Conservation (phyloP, 2,329 filamentous ascomycete genomes). For the Nigrospora osmanthi region DNA sequence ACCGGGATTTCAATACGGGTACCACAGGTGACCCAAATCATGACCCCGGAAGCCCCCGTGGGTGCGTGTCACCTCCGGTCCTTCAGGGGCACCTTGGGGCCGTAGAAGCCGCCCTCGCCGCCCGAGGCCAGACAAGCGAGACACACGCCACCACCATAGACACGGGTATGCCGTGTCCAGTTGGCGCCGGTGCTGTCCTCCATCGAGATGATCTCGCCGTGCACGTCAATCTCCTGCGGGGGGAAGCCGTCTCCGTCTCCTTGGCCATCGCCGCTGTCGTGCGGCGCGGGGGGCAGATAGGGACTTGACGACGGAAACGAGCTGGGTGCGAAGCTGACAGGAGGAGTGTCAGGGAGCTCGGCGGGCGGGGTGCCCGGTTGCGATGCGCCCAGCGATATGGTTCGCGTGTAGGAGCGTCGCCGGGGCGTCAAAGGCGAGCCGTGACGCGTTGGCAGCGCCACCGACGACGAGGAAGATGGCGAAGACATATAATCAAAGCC, state of each 20-base stretch:
- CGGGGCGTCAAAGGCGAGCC: constrained; percentile 25
- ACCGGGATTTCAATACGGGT: no score
- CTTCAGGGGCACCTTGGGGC: constrained; percentile 43
- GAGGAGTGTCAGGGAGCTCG: constrained; percentile 10
- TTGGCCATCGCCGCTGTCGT: constrained; percentile 15
- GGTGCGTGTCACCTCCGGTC: constrained; percentile 31
- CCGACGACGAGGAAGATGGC: constrained; percentile 16
- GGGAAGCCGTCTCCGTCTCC: constrained; percentile 11
- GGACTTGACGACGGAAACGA: constrained; percentile 42
- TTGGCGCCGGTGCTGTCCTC: constrained; percentile 38
- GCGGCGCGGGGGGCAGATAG: constrained; percentile 38
- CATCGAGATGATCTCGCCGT: constrained; percentile 42
- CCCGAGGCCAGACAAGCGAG: constrained; percentile 45
- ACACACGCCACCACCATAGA: constrained; percentile 51
- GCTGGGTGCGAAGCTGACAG: constrained; percentile 32
- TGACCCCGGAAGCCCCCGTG: no score
- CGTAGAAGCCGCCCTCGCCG: constrained; percentile 42
- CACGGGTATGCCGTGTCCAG: constrained; percentile 51
- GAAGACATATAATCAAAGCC: constrained; percentile 41
- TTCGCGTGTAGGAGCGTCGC: constrained; percentile 34
- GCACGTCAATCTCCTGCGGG: constrained; percentile 30
- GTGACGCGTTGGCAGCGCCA: constrained; percentile 9
- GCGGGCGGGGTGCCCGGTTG: constrained; percentile 5
- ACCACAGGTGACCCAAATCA: no score
- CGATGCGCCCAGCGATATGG: constrained; percentile 23